Conservation (phyloP, 768 basidiomycete genomes). For the Gelatoporia subvermispora region DNA sequence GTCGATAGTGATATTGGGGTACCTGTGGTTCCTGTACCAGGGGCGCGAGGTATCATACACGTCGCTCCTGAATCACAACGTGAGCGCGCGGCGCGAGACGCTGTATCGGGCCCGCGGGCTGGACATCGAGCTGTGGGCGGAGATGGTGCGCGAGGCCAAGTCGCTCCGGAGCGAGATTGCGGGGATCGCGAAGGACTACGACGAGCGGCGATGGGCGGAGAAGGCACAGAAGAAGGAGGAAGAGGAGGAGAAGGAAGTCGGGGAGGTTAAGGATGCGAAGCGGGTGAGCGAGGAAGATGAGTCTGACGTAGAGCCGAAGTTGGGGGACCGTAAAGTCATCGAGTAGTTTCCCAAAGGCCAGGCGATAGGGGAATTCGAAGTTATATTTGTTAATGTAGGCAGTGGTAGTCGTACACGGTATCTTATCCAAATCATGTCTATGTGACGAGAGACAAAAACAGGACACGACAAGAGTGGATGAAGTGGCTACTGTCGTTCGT, state of each 20-base stretch:
- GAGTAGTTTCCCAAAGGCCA: too few species aligned
- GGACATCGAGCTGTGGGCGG: conserved; percentile 57
- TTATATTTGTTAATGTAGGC: too few species aligned
- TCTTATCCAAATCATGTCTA: too few species aligned
- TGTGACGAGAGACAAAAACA: too few species aligned
- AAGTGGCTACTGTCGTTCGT: too few species aligned
- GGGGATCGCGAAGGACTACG: conserved; percentile 59
- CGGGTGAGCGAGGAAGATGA: too few species aligned
- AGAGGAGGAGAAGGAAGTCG: conserved; percentile 5
- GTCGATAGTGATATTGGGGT: conserved; percentile 56
- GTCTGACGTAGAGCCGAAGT: too few species aligned
- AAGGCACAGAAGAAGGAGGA: conserved; percentile 16
- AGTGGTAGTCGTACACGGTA: too few species aligned
- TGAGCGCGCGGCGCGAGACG: conserved; percentile 50
- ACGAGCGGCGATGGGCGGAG: conserved; percentile 31
- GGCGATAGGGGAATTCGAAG: too few species aligned
- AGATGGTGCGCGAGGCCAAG: conserved; percentile 46
- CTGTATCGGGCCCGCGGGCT: conserved; percentile 54
- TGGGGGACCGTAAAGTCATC: too few species aligned
- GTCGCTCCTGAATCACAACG: conserved; percentile 53
- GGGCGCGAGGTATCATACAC: conserved; percentile 63
- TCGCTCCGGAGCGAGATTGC: conserved; percentile 47
- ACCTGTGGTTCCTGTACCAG: conserved; percentile 60
- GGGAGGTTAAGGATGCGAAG: not conserved
- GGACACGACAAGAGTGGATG: too few species aligned